Conservation (phyloP, 306 rosid genomes). For the Dalbergia cultrata region DNA sequence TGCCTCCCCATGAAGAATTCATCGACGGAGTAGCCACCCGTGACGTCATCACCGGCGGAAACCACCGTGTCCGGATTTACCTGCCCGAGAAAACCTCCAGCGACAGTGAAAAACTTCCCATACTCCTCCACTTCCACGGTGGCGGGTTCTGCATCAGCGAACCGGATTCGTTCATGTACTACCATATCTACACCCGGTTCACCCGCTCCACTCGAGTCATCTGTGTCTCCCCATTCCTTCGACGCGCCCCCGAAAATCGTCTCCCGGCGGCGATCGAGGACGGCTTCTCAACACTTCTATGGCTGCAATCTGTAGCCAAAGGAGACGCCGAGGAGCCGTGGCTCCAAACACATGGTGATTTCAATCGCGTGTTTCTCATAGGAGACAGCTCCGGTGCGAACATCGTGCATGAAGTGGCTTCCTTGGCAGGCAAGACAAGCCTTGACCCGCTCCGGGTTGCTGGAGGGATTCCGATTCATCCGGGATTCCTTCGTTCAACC, state of each 20-base stretch:
- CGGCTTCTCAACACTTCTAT: constrained; percentile 55
- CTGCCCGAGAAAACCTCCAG: constrained; percentile 47
- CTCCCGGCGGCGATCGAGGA: constrained; percentile 67
- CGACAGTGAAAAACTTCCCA: constrained; percentile 48
- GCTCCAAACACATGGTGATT: constrained; percentile 51
- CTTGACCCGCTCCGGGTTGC: constrained; percentile 49
- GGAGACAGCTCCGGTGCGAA: constrained; percentile 82
- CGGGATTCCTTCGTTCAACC: constrained; percentile 54
- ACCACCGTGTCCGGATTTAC: constrained; percentile 55
- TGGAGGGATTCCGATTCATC: constrained; percentile 70
- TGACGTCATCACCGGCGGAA: constrained; percentile 45
- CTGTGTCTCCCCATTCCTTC: constrained; percentile 61
- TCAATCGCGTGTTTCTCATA: constrained; percentile 65
- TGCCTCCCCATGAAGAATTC: constrained; percentile 58
- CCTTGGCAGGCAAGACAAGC: constrained; percentile 43
- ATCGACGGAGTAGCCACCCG: constrained; percentile 57
- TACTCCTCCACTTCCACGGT: constrained; percentile 77
- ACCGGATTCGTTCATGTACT: constrained; percentile 73
- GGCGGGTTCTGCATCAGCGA: constrained; percentile 81
- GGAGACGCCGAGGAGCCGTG: constrained; percentile 35
- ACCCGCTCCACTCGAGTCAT: constrained; percentile 52
- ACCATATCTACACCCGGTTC: constrained; percentile 52
- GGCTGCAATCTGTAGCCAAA: constrained; percentile 53
- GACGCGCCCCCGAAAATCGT: constrained; percentile 69
- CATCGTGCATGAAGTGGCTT: constrained; percentile 65